Percentiles rank a stretch among this genome's conserved stretches.
These are phyloP conservation scores for Sporisorium exsertum DNA, from an alignment of 1,284 basidiomycete species.

Conservation along the genomic window DNA sequence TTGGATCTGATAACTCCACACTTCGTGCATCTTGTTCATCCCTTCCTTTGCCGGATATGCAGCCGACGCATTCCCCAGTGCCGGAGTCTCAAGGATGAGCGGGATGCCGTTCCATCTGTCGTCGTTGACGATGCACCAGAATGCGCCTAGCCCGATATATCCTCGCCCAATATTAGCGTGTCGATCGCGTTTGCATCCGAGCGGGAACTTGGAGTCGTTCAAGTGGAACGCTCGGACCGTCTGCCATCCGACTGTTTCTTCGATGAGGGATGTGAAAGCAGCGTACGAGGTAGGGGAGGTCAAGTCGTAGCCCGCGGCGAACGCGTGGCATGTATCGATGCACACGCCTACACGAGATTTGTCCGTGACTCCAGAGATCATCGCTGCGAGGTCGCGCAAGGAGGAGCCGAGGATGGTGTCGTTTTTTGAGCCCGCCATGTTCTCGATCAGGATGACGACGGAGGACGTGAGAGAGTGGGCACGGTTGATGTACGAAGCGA, in stretches of 20 bases:
- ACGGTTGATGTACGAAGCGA: conserved; percentile 81
- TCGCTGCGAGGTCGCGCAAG: conserved; percentile 78
- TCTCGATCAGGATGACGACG: conserved; percentile 82
- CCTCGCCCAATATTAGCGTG: conserved; percentile 89
- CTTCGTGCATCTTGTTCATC: conserved; percentile 70
- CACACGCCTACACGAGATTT: conserved; percentile 83
- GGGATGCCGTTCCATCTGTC: conserved; percentile 78
- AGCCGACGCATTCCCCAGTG: conserved; percentile 19
- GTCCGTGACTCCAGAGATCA: conserved; percentile 79
- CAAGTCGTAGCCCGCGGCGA: conserved; percentile 86
- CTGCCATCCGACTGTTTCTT: conserved; percentile 76
- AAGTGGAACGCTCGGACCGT: conserved; percentile 82
- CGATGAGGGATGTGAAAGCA: conserved; percentile 74
- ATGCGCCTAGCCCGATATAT: conserved; percentile 76
- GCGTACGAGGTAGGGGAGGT: conserved; percentile 72
- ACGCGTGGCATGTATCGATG: conserved; percentile 88
- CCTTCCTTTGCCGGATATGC: conserved; percentile 31
- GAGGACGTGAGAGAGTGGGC: conserved; percentile 78
- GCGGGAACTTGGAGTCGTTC: conserved; percentile 81
- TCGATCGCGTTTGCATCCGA: conserved; percentile 79
- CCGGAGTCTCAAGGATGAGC: conserved; percentile 83
- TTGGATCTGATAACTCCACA: conserved; percentile 75
- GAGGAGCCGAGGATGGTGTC: conserved; percentile 82
- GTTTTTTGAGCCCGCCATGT: conserved; percentile 77
- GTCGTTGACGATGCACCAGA: conserved; percentile 79